These are phyloP conservation scores for Colletotrichum eleusines DNA, from an alignment of 2,329 filamentous ascomycete species.

Conservation along the genomic window DNA sequence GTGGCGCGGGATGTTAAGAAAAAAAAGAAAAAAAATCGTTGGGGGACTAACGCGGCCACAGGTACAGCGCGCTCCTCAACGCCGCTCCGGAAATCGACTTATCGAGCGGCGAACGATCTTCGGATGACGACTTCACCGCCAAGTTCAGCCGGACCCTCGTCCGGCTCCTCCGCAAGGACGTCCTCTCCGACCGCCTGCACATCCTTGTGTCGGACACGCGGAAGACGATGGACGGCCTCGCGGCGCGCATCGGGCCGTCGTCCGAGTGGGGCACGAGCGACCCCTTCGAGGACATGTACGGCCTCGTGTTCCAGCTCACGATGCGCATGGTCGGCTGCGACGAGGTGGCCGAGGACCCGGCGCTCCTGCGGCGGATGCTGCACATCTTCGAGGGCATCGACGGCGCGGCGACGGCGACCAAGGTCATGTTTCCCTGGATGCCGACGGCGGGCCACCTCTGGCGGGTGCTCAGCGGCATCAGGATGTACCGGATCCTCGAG, in stretches of 20 bases:
- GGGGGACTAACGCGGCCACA: slow-evolving; percentile 25
- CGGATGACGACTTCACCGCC: slow-evolving; percentile 43
- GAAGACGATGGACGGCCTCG: slow-evolving; percentile 53
- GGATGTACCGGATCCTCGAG: slow-evolving; percentile 62
- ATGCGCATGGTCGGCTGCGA: slow-evolving; percentile 66
- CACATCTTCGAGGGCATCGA: slow-evolving; percentile 62
- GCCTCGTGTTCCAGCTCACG: slow-evolving; percentile 67
- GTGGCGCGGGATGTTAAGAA: not conserved
- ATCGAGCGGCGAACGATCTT: slow-evolving; percentile 11
- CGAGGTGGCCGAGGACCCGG: slow-evolving; percentile 63
- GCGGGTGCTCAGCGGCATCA: slow-evolving; percentile 58
- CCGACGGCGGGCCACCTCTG: slow-evolving; percentile 58
- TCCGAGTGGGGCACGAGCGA: slow-evolving; percentile 54
- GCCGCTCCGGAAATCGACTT: slow-evolving; percentile 46
- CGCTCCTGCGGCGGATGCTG: slow-evolving; percentile 57
- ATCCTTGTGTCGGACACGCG: slow-evolving; percentile 58
- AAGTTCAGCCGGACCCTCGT: slow-evolving; percentile 49
- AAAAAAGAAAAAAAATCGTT: too few relatives aligned
- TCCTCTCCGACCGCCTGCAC: slow-evolving; percentile 54
- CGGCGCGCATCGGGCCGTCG: slow-evolving; percentile 39
- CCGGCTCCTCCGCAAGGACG: slow-evolving; percentile 54
- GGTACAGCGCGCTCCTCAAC: slow-evolving; percentile 50
- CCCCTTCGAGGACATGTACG: slow-evolving; percentile 66
- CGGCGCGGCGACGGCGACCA: slow-evolving; percentile 53
- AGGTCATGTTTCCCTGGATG: slow-evolving; percentile 66